Evolutionary conservation across 306 rosid genomes (phyloP).

Genomic region (Trichosanthes cucumerina): DNA sequence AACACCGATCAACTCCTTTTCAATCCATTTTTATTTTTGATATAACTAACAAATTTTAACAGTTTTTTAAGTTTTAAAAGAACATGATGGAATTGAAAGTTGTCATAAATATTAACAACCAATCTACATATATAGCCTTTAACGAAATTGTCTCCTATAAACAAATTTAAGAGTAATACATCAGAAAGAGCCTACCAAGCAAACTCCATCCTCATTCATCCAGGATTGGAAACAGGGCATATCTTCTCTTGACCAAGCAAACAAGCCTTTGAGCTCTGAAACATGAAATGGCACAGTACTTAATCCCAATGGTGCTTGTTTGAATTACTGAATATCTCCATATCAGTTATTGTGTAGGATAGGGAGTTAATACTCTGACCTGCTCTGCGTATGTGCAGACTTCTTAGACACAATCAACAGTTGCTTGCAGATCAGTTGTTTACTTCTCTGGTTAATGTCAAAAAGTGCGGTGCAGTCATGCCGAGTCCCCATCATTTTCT

Average conservation of each 20-base stretch:
- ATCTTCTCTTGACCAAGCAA: background rate
- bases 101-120: background rate
- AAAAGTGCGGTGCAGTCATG: background rate
- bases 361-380: background rate
- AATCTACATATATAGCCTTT: background rate
- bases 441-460: background rate
- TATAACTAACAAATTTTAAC: no score
- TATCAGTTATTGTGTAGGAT: background rate
- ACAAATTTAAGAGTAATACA: background rate
- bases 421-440: background rate
- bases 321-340: background rate
- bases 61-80: background rate
- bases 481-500: slow-evolving; percentile 28
- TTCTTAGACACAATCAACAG: background rate
- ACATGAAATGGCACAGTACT: background rate
- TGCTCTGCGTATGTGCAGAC: background rate
- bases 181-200: background rate
- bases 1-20: background rate
- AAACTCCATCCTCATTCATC: no score
- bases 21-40: background rate
- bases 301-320: background rate
- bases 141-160: background rate
- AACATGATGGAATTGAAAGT: background rate
- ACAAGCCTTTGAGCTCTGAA: background rate
- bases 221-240: background rate